Conservation (phyloP, 768 basidiomycete genomes). For the Infundibulicybe gibba region DNA sequence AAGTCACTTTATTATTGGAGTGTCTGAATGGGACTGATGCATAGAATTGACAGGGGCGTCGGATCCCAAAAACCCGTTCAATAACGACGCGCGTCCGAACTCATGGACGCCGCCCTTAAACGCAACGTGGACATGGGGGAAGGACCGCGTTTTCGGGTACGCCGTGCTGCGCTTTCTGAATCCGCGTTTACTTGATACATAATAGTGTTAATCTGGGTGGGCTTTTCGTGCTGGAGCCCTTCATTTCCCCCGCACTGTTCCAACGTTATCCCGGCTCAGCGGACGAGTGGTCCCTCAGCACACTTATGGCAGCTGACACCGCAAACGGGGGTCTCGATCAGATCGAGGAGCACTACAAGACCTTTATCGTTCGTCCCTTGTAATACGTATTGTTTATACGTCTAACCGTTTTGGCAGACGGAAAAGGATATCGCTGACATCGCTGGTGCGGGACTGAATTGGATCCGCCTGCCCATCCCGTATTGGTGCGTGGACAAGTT, state of each 20-base stretch:
- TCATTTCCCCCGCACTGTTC: conserved; percentile 64
- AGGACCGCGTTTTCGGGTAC: conserved; percentile 60
- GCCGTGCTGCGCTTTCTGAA: conserved; percentile 12
- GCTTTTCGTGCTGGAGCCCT: conserved; percentile 73
- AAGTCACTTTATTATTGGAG: conserved; percentile 22
- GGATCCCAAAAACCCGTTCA: conserved; percentile 73
- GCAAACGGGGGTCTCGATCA: conserved; percentile 45
- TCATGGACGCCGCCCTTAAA: conserved; percentile 80
- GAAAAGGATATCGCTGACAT: conserved; percentile 90
- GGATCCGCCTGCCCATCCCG: conserved; percentile 78
- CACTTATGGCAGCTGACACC: conserved; percentile 56
- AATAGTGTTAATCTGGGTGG: conserved; percentile 75
- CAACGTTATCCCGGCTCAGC: conserved; percentile 61
- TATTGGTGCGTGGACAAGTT: conserved; percentile 80
- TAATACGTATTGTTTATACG: conserved; percentile 4
- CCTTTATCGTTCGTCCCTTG: conserved; percentile 65
- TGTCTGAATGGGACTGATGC: background rate
- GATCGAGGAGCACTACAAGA: conserved; percentile 78
- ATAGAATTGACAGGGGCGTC: conserved; percentile 42
- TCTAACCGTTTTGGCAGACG: conserved; percentile 43
- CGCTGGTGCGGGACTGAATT: conserved; percentile 86
- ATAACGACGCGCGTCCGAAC: conserved; percentile 70
- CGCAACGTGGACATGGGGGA: conserved; percentile 67
- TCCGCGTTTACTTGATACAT: conserved; percentile 3
- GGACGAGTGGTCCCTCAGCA: conserved; percentile 76